These are phyloP conservation scores for Kodamaea kakaduensis DNA, from an alignment of 805 yeast genomes.

Conservation along the genomic window DNA sequence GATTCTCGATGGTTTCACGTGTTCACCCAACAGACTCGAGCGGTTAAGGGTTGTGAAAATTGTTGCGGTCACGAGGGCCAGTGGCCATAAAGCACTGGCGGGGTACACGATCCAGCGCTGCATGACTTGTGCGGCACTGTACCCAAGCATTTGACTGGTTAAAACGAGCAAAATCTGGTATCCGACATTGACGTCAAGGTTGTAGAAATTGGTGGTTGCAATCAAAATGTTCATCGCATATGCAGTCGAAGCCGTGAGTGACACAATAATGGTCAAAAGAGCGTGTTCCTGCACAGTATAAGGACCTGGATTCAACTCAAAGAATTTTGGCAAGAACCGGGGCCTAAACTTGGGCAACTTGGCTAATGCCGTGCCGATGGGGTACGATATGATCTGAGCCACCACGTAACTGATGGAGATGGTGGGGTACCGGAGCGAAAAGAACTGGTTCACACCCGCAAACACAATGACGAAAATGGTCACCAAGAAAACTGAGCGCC, in stretches of 20 bases:
- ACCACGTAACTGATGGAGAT: conserved; percentile 22
- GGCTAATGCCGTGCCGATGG: conserved; percentile 20
- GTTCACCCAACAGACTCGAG: conserved; percentile 8
- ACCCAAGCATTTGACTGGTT: conserved; percentile 25
- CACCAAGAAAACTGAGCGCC: conserved; percentile 20
- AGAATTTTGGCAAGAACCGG: conserved; percentile 14
- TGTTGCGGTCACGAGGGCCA: conserved; percentile 19
- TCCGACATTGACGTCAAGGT: conserved; percentile 19
- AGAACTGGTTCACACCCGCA: conserved; percentile 25
- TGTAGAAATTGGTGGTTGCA: conserved; percentile 19
- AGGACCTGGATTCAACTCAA: conserved; percentile 21
- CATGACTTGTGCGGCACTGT: conserved; percentile 26
- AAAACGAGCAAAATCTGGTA: conserved; percentile 24
- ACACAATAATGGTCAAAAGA: conserved; percentile 19
- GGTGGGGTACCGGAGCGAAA: conserved; percentile 23
- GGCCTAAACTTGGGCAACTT: conserved; percentile 11
- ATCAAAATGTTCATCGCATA: conserved; percentile 19
- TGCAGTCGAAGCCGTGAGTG: conserved; percentile 22
- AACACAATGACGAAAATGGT: conserved; percentile 21
- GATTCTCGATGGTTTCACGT: conserved; percentile 11
- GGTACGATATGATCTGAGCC: conserved; percentile 23
- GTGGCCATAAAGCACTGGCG: conserved; percentile 52
- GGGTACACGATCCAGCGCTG: conserved; percentile 45
- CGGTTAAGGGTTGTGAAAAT: conserved; percentile 17
- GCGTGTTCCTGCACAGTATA: conserved; percentile 22